Evolutionary conservation across 163 green algal genomes (phyloP).

Genomic region (Picocystis sp.): DNA sequence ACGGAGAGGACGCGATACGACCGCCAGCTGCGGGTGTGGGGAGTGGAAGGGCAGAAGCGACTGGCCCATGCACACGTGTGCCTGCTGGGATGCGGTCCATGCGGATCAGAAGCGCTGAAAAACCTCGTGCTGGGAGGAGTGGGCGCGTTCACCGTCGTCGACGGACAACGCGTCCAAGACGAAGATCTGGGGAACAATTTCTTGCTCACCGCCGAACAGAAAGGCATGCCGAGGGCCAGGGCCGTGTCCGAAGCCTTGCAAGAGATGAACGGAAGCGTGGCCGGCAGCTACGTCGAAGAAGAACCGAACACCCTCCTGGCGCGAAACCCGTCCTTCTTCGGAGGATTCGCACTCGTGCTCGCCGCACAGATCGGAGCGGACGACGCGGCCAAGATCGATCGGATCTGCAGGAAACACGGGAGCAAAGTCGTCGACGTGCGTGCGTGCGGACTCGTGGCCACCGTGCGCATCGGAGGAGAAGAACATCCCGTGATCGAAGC

Average conservation of each 20-base stretch:
- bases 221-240: constrained; percentile 50
- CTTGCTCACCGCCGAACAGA: constrained; percentile 25
- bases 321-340: constrained; percentile 62
- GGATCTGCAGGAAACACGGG: constrained; percentile 29
- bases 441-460: constrained; percentile 64
- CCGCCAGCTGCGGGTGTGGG: constrained; percentile 75
- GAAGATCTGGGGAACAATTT: constrained; percentile 91
- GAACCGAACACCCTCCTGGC: constrained; percentile 41
- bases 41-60: constrained; percentile 51
- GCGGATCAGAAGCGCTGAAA: constrained; percentile 71
- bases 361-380: constrained; percentile 60
- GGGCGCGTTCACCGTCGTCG: constrained; percentile 79
- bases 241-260: constrained; percentile 56
- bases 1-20: constrained; percentile 51
- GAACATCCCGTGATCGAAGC: constrained; percentile 77
- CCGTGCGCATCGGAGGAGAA: constrained; percentile 38
- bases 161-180: constrained; percentile 37
- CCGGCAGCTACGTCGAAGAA: constrained; percentile 64
- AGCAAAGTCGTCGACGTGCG: constrained; percentile 49
- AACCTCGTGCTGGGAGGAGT: constrained; percentile 95
- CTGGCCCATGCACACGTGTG: constrained; percentile 20
- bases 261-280: constrained; percentile 76
- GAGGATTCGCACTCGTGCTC: constrained; percentile 71
- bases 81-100: constrained; percentile 18
- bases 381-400: constrained; percentile 42